A percentile compares a stretch with the other conserved stretches of the same genome.
These are phyloP conservation scores for Pulveroboletus sp. DNA, from an alignment of 768 basidiomycete species.

Conservation along the genomic window DNA sequence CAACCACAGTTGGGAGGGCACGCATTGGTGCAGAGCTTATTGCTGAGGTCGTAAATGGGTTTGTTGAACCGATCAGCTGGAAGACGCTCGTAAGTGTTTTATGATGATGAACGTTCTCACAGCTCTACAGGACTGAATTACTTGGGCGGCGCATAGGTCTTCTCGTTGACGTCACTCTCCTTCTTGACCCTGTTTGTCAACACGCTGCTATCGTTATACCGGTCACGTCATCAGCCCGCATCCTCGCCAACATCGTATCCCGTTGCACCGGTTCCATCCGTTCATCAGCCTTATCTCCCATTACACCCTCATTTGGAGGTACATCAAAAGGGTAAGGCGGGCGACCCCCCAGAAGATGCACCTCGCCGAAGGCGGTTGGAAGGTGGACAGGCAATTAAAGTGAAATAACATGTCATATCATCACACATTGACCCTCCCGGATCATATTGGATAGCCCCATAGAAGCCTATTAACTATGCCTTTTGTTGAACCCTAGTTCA, in stretches of 20 bases:
- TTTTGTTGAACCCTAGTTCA: conserved; percentile 13
- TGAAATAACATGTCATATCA: conserved; percentile 37
- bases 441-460: conserved; percentile 22
- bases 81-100: conserved; percentile 75
- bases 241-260: conserved; percentile 37
- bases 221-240: conserved; percentile 54
- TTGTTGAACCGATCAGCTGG: conserved; percentile 97
- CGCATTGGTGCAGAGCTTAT: conserved; percentile 91
- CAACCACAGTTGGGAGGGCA: conserved; percentile 81
- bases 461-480: conserved; percentile 22
- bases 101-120: conserved; percentile 9
- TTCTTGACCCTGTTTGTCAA: conserved; percentile 81
- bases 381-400: conserved; percentile 49
- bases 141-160: conserved; percentile 41
- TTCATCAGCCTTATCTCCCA: conserved; percentile 48
- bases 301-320: conserved; percentile 48
- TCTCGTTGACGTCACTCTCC: conserved; percentile 69
- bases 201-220: conserved; percentile 71
- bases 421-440: conserved; percentile 22
- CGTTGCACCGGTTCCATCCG: conserved; percentile 36
- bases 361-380: conserved; percentile 53
- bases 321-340: conserved; percentile 32
- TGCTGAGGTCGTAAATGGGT: conserved; percentile 93
- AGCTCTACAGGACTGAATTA: conserved; percentile 17
- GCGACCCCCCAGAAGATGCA: conserved; percentile 36